Evolutionary conservation across 2,329 filamentous ascomycete genomes (phyloP).

Genomic region (Ophiostoma ips): DNA sequence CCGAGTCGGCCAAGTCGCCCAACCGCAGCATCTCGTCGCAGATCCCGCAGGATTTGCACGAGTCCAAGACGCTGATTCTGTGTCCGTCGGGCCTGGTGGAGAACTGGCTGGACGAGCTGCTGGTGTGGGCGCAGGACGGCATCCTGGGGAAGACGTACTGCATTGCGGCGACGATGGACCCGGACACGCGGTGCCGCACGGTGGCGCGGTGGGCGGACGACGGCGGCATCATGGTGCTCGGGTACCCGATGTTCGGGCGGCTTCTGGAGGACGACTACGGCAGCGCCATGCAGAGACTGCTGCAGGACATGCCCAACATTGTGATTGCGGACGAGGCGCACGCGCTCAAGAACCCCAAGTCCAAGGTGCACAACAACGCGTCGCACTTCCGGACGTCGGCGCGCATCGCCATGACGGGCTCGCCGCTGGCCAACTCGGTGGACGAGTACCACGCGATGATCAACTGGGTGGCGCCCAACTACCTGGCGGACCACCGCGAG

Average conservation of each 20-base stretch:
- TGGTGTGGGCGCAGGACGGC: conserved; percentile 48
- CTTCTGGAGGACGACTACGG: conserved; percentile 18
- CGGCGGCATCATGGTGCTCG: conserved; percentile 64
- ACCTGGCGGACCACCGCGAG: conserved; percentile 52
- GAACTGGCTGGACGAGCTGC: conserved; percentile 73
- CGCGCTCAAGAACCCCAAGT: conserved; percentile 51
- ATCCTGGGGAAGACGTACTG: conserved; percentile 42
- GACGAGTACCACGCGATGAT: conserved; percentile 79
- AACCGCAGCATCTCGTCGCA: conserved; percentile 46
- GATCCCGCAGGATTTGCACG: conserved; percentile 50
- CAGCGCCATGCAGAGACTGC: conserved; percentile 18
- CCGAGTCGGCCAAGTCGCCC: conserved; percentile 46
- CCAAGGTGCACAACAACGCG: conserved; percentile 39
- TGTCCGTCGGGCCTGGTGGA: conserved; percentile 62
- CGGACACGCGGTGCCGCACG: conserved; percentile 25
- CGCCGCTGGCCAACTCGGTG: conserved; percentile 73
- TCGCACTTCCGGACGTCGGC: conserved; percentile 49
- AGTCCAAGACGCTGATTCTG: conserved; percentile 54
- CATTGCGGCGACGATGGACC: conserved; percentile 29
- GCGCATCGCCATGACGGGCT: conserved; percentile 75
- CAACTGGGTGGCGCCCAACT: conserved; percentile 71
- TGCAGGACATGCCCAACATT: conserved; percentile 44
- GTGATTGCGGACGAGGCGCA: conserved; percentile 83
- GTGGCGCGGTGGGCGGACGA: conserved; percentile 45
- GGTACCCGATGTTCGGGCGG: conserved; percentile 54